Evolutionary conservation across 2,329 filamentous ascomycete genomes (phyloP).

Genomic region (Aspergillus sergii): DNA sequence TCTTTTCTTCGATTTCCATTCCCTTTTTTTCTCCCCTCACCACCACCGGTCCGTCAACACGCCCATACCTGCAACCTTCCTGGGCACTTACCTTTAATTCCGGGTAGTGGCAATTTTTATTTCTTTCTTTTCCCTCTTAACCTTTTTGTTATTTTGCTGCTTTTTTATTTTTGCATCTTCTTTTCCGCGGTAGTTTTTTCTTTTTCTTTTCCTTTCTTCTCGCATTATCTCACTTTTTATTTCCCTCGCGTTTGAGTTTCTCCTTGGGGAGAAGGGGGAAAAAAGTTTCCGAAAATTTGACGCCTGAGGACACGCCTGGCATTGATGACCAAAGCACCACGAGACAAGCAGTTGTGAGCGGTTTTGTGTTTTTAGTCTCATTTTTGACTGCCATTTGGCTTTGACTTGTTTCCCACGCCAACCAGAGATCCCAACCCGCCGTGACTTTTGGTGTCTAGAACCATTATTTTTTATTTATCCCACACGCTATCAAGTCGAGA

Average conservation of each 20-base stretch:
- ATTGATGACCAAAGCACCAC: constrained; percentile 24
- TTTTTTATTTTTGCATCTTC: constrained; percentile 9
- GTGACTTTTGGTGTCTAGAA: constrained; percentile 1
- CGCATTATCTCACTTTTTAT: constrained; percentile 14
- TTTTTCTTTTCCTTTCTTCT: constrained; percentile 16
- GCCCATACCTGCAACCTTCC: constrained; percentile 6
- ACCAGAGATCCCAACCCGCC: constrained; percentile 6
- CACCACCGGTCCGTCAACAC: constrained; percentile 3
- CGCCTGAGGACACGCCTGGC: constrained; percentile 15
- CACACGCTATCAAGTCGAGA: constrained; percentile 2
- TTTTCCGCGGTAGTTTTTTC: constrained; percentile 1
- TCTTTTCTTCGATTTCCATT: constrained; percentile 14
- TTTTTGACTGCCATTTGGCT: constrained; percentile 12
- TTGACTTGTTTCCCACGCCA: constrained; percentile 16
- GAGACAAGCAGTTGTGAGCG: constrained; percentile 22
- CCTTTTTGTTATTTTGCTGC: constrained; percentile 20
- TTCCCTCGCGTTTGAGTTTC: constrained; percentile 17
- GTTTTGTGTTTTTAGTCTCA: constrained; percentile 14
- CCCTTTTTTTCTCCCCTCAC: constrained; percentile 14
- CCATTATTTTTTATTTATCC: not conserved
- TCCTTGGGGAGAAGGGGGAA: constrained; percentile 11
- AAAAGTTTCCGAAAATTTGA: constrained; percentile 14
- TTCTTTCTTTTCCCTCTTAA: not conserved
- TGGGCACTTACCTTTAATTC: constrained; percentile 12
- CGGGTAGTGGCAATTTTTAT: constrained; percentile 19